These are phyloP conservation scores for Ziziphus jujuba DNA, from an alignment of 306 rosid genomes.

Conservation along the genomic window DNA sequence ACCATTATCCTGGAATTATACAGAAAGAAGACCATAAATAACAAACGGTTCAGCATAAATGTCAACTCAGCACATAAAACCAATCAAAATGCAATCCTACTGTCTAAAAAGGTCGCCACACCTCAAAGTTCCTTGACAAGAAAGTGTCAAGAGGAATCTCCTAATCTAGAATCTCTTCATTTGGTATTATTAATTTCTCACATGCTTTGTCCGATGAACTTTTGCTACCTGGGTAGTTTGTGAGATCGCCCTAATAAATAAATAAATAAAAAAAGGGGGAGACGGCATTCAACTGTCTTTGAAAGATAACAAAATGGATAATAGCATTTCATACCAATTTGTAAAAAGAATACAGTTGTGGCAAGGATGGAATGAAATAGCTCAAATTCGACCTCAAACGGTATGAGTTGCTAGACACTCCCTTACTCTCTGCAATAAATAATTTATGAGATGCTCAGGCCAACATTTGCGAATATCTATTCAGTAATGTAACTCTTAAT, in stretches of 20 bases:
- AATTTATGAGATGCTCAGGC: no score
- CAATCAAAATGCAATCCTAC: not conserved
- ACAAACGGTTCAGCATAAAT: no score
- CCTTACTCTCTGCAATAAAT: not conserved
- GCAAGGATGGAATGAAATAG: constrained; percentile 10
- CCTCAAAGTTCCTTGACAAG: constrained; percentile 52
- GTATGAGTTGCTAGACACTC: not conserved
- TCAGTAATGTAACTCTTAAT: not conserved
- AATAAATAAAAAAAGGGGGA: no score
- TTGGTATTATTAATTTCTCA: no score
- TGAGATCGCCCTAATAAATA: constrained; percentile 36
- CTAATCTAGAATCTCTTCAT: no score
- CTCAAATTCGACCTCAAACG: constrained; percentile 13
- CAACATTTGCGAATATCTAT: no score
- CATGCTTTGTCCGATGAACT: no score
- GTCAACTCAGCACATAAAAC: not conserved
- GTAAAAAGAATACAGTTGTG: not conserved
- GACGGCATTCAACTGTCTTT: constrained; percentile 3
- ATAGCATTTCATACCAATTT: constrained; percentile 17
- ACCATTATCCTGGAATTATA: constrained; percentile 44
- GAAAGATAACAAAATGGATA: not conserved
- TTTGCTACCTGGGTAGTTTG: constrained; percentile 34
- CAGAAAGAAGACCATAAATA: not conserved
- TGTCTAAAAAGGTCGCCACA: constrained; percentile 18
- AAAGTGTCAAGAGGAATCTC: constrained; percentile 39